Conservation (phyloP, 352 stramenopile genomes). For the Blastocystis sp. region DNA sequence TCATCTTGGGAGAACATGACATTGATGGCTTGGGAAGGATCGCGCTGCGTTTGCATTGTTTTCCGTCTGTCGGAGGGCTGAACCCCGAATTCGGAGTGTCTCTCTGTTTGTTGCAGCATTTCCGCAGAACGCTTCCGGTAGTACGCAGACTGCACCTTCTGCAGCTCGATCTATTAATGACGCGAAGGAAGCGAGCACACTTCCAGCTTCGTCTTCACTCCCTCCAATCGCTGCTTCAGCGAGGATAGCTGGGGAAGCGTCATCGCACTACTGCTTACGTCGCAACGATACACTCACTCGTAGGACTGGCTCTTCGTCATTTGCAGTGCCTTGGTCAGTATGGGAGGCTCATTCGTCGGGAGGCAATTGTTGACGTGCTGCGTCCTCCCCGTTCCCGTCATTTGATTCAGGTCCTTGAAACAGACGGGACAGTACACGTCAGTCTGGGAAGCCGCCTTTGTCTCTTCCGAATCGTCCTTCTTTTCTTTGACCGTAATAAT, state of each 20-base stretch:
- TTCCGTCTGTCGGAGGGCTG: background rate
- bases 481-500: constrained; percentile 2
- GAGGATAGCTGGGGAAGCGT: background rate
- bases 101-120: background rate
- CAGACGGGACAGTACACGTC: constrained; percentile 64
- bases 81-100: too few species aligned
- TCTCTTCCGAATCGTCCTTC: background rate
- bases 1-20: constrained; percentile 34
- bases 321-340: constrained; percentile 14
- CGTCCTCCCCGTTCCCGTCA: constrained; percentile 30
- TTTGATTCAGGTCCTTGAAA: constrained; percentile 38
- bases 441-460: background rate
- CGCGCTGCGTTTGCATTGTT: background rate
- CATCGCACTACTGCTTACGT: background rate
- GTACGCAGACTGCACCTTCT: background rate
- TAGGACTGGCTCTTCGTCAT: background rate
- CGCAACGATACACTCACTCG: background rate
- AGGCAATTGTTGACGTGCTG: constrained; percentile 65
- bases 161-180: constrained; percentile 12
- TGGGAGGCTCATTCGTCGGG: background rate
- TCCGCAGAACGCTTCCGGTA: constrained; percentile 52
- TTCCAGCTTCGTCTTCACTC: constrained; percentile 34
- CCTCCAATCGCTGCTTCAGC: constrained; percentile 52
- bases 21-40: background rate
- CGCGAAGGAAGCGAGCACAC: background rate